Evolutionary conservation across 257 asterid species (phyloP), one percentile per base, ranked within the genome.

Genomic region (Thymus quinquecostatus): DNA sequence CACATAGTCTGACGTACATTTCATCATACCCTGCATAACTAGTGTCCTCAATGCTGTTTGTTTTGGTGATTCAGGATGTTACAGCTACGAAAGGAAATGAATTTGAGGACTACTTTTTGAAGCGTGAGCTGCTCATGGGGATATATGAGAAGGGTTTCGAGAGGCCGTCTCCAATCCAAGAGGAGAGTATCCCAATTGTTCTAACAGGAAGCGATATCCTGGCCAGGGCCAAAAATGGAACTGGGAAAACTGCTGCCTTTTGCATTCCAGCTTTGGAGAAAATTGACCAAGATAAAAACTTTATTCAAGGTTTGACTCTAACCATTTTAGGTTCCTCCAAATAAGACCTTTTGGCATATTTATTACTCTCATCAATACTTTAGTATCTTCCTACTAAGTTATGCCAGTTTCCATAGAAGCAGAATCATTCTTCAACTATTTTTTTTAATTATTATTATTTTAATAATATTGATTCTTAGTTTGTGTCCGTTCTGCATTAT

Each of bases 31-130:
- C 72, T 27, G 59, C 45, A 41, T 7, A 10, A 49, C 4, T 53
- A 60, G 27, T 49, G 29, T 58, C 40, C 45, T 60, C 60, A 62
- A 9, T 75, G 58, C 47, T 69, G 44, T 71, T 58, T 30, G 67
- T 30, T 43, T 72, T 51, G 77, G 8, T 57, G 29, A 45, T 68
- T 60, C 83, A 88, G 95, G 96, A 90, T 84, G 95, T 90, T 49
- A 90, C 95, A 50, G 96, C 96, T 12, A 88, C 96, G 33, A 90
- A 88, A 73, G 96, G 96, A 80, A 88, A 90, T 79, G 95, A 90
- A 75, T 90, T 90, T 54, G 97, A 90, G 79, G 96, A 90, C 74
- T 90, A 90, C 86, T 88, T 88, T 73, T 71, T 90, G 88, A 88
- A 88, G 79, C 96, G 96, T 21, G 97, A 90, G 78, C 82, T 90